phyloP scores from a whole-genome alignment of 2,329 filamentous ascomycete species.

The Periconia sp. region DNA sequence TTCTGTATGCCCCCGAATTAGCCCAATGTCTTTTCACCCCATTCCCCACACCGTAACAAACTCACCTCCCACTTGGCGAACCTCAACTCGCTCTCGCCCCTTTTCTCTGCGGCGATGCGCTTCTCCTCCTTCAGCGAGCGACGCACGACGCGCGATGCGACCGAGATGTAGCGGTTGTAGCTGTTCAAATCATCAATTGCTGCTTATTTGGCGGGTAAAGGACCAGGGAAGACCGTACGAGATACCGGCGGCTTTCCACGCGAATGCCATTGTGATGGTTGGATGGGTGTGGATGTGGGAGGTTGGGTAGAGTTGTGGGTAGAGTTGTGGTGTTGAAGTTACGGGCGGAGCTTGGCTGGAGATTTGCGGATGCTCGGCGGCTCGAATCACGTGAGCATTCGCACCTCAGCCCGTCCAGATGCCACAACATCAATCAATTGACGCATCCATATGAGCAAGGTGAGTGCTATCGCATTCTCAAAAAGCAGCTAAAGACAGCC shows the following conservation, averaged over 20 bases:
- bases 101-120: constrained; percentile 82
- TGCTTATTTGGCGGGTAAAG: constrained; percentile 15
- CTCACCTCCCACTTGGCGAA: constrained; percentile 96
- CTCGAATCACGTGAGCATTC: constrained; percentile 23
- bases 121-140: constrained; percentile 95
- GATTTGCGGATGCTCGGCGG: constrained; percentile 31
- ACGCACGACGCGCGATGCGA: constrained; percentile 93
- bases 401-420: background rate
- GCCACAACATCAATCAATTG: background rate
- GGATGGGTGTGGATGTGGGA: constrained; percentile 28
- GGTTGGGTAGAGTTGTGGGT: constrained; percentile 25
- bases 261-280: constrained; percentile 81
- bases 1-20: constrained; percentile 59
- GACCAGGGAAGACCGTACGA: constrained; percentile 65
- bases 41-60: constrained; percentile 21
- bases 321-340: constrained; percentile 25
- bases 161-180: constrained; percentile 99
- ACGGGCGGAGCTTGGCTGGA: constrained; percentile 25
- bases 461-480: too few relatives aligned
- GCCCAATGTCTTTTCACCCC: constrained; percentile 7
- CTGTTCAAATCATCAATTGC: constrained; percentile 55
- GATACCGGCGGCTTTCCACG: constrained; percentile 97
- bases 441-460: too few relatives aligned
- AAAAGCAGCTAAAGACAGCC: too few relatives aligned
- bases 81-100: constrained; percentile 84